Percentiles rank a stretch among this genome's conserved stretches.
Evolutionary conservation across 2,329 filamentous ascomycete species (phyloP).

Genomic region (Phoma sp.): DNA sequence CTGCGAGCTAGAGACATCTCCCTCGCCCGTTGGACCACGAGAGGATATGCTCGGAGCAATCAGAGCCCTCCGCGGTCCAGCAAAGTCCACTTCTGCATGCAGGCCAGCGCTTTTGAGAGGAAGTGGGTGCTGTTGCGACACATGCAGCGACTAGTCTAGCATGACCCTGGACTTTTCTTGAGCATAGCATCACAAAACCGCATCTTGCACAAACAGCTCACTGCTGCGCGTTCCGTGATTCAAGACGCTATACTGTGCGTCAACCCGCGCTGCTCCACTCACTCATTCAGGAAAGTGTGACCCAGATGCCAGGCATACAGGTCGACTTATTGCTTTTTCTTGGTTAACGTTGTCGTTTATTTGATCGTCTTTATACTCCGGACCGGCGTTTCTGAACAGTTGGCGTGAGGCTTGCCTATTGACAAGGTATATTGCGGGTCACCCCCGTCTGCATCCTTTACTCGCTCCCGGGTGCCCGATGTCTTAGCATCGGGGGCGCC

Average conservation of each 20-base stretch:
- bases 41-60: constrained; percentile 22
- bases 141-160: constrained; percentile 28
- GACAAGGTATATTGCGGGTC: constrained; percentile 33
- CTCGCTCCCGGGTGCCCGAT: constrained; percentile 38
- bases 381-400: constrained; percentile 33
- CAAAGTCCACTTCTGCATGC: constrained; percentile 30
- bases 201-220: constrained; percentile 22
- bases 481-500: constrained; percentile 43
- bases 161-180: constrained; percentile 22
- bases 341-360: constrained; percentile 22
- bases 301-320: constrained; percentile 35
- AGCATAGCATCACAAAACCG: constrained; percentile 23
- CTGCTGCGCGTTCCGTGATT: constrained; percentile 21
- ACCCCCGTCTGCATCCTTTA: constrained; percentile 35
- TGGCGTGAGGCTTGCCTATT: constrained; percentile 43
- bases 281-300: constrained; percentile 26
- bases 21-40: constrained; percentile 27
- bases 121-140: constrained; percentile 30
- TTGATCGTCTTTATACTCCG: constrained; percentile 38
- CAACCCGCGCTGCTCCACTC: constrained; percentile 21
- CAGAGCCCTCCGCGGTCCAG: constrained; percentile 16
- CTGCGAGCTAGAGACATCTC: constrained; percentile 18
- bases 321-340: constrained; percentile 29
- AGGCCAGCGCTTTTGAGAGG: constrained; percentile 24
- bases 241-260: constrained; percentile 26